phyloP scores from a whole-genome alignment of 116 monocot genomes.

The Phalaenopsis hybrid region DNA sequence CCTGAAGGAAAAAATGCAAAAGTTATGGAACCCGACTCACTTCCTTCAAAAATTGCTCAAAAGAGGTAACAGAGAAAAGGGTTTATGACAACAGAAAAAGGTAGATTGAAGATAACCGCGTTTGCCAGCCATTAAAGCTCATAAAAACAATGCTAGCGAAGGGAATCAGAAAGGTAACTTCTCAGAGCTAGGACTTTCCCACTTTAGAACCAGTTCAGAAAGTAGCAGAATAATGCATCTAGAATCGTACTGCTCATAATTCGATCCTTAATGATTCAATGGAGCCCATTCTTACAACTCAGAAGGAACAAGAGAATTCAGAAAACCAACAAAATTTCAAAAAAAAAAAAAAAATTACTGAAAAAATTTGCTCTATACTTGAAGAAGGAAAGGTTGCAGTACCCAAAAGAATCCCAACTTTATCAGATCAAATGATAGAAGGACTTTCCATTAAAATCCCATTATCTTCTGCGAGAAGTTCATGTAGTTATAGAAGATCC shows the following conservation, averaged over 20 bases:
- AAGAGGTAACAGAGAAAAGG: not conserved
- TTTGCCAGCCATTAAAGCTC: not conserved
- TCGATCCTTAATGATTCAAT: not conserved
- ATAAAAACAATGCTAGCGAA: not conserved
- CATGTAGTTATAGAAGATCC: not conserved
- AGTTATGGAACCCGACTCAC: not conserved
- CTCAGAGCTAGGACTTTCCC: not conserved
- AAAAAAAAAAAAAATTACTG: not conserved
- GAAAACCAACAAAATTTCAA: not conserved
- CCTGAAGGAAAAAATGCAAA: not conserved
- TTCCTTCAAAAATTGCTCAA: constrained; percentile 1
- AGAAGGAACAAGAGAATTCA: not conserved
- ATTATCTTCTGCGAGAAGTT: not conserved
- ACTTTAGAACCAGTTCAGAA: constrained; percentile 13
- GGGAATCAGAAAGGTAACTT: constrained; percentile 4
- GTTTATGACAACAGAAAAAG: constrained; percentile 4
- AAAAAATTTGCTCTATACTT: not conserved
- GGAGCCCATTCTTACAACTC: constrained; percentile 13
- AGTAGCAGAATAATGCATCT: constrained; percentile 13
- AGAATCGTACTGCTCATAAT: not conserved
- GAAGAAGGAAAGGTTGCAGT: constrained; percentile 10
- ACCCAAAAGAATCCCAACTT: constrained; percentile 23
- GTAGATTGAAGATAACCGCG: constrained; percentile 5
- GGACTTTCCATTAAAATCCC: not conserved
- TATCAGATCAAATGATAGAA: constrained; percentile 3